phyloP scores from a whole-genome alignment of 495 filamentous ascomycete species.

The Aspergillus cristatus region DNA sequence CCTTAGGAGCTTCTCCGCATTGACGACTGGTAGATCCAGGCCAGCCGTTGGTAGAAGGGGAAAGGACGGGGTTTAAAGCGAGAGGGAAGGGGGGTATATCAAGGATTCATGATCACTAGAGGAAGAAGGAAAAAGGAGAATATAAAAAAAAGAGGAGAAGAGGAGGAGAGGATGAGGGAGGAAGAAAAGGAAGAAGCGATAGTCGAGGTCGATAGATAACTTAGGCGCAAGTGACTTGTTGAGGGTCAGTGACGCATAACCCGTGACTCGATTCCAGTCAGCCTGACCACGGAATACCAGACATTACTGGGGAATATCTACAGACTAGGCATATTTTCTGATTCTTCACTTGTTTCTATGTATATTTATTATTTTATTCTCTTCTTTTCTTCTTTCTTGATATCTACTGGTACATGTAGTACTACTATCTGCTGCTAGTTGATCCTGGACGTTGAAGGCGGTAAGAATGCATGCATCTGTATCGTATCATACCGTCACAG shows the following conservation, averaged over 20 bases:
- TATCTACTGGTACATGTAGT: too few relatives aligned
- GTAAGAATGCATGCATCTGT: too few relatives aligned
- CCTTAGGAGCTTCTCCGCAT: constrained; percentile 40
- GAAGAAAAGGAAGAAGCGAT: constrained; percentile 1
- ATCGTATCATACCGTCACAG: too few relatives aligned
- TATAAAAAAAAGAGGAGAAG: constrained; percentile 22
- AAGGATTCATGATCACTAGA: constrained; percentile 14
- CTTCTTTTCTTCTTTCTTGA: too few relatives aligned
- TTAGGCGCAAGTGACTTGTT: constrained; percentile 3
- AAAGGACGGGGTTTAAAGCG: too few relatives aligned
- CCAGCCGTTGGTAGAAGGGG: constrained; percentile 10
- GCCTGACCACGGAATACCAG: not conserved
- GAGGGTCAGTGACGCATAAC: constrained; percentile 24
- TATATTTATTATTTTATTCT: too few relatives aligned
- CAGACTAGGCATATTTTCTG: too few relatives aligned
- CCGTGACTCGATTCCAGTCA: constrained; percentile 19
- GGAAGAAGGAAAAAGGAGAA: constrained; percentile 4
- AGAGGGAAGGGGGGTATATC: constrained; percentile 2
- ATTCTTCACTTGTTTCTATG: too few relatives aligned
- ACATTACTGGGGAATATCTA: too few relatives aligned
- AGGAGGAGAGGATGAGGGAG: constrained; percentile 31
- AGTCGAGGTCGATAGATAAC: not conserved
- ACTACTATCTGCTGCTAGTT: too few relatives aligned
- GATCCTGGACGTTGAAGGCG: too few relatives aligned
- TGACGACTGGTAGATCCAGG: constrained; percentile 16